These are phyloP conservation scores for Jatropha multifida DNA, from an alignment of 441 rosid genomes.

Conservation along the genomic window DNA sequence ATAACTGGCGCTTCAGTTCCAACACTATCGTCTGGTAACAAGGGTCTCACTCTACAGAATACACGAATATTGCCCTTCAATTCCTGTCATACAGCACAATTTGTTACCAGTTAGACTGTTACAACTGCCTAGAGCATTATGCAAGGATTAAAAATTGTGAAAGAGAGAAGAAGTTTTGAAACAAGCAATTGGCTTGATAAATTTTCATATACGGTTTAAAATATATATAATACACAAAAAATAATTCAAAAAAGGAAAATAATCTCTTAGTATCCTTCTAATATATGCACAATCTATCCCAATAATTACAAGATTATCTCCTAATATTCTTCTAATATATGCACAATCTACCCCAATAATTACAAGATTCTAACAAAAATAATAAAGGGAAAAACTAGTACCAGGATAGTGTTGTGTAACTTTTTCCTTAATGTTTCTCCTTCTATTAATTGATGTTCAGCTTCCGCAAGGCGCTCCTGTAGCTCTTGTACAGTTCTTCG, in stretches of 20 bases:
- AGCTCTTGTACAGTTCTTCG: slow-evolving; percentile 39
- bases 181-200: too few relatives aligned
- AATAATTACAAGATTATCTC: too few relatives aligned
- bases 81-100: slow-evolving; percentile 49
- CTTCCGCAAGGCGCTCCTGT: slow-evolving; percentile 62
- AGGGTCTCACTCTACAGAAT: slow-evolving; percentile 93
- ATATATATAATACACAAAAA: too few relatives aligned
- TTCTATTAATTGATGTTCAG: slow-evolving; percentile 62
- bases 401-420: slow-evolving; percentile 94
- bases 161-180: too few relatives aligned
- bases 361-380: too few relatives aligned
- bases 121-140: slow-evolving; percentile 5
- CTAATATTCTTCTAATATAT: too few relatives aligned
- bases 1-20: slow-evolving; percentile 57
- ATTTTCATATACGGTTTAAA: too few relatives aligned
- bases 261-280: too few relatives aligned
- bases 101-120: background rate
- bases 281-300: too few relatives aligned
- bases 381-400: slow-evolving; percentile 24
- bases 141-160: background rate
- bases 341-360: too few relatives aligned
- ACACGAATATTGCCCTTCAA: slow-evolving; percentile 97
- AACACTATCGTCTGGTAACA: slow-evolving; percentile 74
- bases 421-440: slow-evolving; percentile 86
- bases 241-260: too few relatives aligned